These are phyloP conservation scores for Hanseniaspora singularis DNA, from an alignment of 805 yeast genomes.

Conservation along the genomic window DNA sequence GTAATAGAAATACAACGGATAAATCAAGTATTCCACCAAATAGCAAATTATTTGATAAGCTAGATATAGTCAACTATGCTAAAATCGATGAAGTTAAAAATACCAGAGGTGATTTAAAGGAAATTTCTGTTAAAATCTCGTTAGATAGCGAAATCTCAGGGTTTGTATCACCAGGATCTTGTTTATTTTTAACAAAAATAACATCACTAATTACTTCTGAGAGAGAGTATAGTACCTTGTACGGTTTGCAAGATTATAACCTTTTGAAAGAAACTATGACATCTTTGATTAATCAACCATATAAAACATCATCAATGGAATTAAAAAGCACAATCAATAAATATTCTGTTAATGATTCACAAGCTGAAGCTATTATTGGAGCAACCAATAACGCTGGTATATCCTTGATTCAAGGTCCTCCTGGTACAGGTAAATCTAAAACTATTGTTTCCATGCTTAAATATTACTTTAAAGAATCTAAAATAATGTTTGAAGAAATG, in stretches of 20 bases:
- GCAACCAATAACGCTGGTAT: slow-evolving; percentile 61
- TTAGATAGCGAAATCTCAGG: slow-evolving; percentile 36
- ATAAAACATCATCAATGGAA: slow-evolving; percentile 26
- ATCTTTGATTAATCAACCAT: slow-evolving; percentile 42
- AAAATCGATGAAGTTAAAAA: slow-evolving; percentile 63
- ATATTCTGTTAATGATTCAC: slow-evolving; percentile 70
- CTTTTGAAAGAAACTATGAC: slow-evolving; percentile 50
- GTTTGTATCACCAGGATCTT: slow-evolving; percentile 49
- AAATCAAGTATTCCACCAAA: slow-evolving; percentile 27
- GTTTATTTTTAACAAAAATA: slow-evolving; percentile 56
- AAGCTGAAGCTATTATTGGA: slow-evolving; percentile 77
- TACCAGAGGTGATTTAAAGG: slow-evolving; percentile 53
- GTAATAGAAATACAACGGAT: slow-evolving; percentile 24
- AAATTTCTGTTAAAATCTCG: slow-evolving; percentile 59
- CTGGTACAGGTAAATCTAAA: slow-evolving; percentile 98
- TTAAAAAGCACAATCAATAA: slow-evolving; percentile 34
- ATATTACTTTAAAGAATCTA: slow-evolving; percentile 37
- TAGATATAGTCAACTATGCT: slow-evolving; percentile 35
- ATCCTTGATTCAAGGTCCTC: slow-evolving; percentile 93
- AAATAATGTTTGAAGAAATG: slow-evolving; percentile 26
- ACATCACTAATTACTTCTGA: slow-evolving; percentile 86
- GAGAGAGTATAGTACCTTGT: slow-evolving; percentile 77
- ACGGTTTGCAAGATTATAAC: slow-evolving; percentile 73
- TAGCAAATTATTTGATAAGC: slow-evolving; percentile 36
- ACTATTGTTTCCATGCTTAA: slow-evolving; percentile 90